phyloP scores from a whole-genome alignment of 305 asterid genomes.

The Fraxinus nigra region DNA sequence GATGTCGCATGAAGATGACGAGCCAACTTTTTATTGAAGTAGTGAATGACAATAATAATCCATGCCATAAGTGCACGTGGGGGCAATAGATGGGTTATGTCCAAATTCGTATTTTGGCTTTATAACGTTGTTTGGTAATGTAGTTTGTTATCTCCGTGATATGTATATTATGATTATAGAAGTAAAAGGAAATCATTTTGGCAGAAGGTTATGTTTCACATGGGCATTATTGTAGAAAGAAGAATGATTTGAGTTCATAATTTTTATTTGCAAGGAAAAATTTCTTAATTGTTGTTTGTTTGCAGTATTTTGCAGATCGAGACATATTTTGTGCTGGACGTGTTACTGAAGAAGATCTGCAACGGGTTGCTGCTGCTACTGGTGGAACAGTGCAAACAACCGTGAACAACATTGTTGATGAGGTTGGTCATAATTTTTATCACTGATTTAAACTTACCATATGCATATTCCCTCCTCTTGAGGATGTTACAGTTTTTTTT shows the following conservation, averaged over 20 bases:
- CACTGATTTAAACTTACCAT: not conserved
- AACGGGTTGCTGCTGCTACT: conserved; percentile 66
- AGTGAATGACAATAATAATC: not conserved
- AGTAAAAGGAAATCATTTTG: not conserved
- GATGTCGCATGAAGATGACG: not conserved
- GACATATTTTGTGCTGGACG: conserved; percentile 73
- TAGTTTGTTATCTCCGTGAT: not conserved
- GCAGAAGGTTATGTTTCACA: not conserved
- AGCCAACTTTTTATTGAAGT: not conserved
- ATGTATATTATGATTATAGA: not conserved
- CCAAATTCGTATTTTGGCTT: not conserved
- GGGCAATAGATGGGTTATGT: not conserved
- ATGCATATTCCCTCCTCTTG: not conserved
- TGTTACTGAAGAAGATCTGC: conserved; percentile 62
- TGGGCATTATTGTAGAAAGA: not conserved
- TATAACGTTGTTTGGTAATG: not conserved
- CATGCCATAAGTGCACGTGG: not conserved
- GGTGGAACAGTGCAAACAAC: conserved; percentile 74
- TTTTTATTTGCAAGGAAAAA: not conserved
- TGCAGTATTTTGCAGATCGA: conserved; percentile 49
- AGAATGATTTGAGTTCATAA: not conserved
- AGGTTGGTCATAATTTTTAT: conserved; percentile 39
- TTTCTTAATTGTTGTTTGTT: conserved; percentile 3
- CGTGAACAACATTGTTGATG: conserved; percentile 71
- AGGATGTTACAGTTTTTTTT: not conserved